phyloP scores from a whole-genome alignment of 352 stramenopile genomes.

The Pythium dissotocum region DNA sequence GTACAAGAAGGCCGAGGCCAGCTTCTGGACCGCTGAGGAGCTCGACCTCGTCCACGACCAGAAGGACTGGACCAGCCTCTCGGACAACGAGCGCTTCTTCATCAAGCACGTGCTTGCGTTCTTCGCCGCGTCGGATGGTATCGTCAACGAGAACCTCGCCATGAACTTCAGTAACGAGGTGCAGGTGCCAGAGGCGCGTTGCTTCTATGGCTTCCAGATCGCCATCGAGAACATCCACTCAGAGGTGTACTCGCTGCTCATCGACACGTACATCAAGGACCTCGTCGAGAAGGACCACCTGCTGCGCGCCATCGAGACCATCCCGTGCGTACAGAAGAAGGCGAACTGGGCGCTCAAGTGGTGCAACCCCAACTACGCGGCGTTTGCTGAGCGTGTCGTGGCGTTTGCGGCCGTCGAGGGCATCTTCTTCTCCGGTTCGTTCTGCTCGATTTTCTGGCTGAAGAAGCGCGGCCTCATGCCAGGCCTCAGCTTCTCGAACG shows the following conservation, averaged over 20 bases:
- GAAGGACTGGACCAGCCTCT: slow-evolving; percentile 94
- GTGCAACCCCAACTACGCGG: slow-evolving; percentile 92
- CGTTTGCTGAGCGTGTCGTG: slow-evolving; percentile 96
- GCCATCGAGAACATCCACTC: slow-evolving; percentile 99
- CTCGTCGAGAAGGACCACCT: slow-evolving; percentile 91
- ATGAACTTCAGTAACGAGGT: slow-evolving; percentile 99
- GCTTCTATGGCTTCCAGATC: slow-evolving; percentile 99
- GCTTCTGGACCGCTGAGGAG: slow-evolving; percentile 99
- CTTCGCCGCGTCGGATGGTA: slow-evolving; percentile 98
- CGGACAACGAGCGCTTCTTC: slow-evolving; percentile 96
- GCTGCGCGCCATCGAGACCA: slow-evolving; percentile 97
- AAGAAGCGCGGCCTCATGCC: slow-evolving; percentile 99
- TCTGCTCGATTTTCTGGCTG: slow-evolving; percentile 99
- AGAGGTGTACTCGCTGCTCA: slow-evolving; percentile 99
- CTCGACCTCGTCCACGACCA: slow-evolving; percentile 96
- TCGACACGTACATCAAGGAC: slow-evolving; percentile 99
- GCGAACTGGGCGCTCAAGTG: slow-evolving; percentile 96
- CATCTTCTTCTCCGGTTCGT: slow-evolving; percentile 99
- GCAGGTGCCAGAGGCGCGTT: slow-evolving; percentile 95
- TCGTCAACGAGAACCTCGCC: slow-evolving; percentile 99
- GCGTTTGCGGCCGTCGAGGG: slow-evolving; percentile 98
- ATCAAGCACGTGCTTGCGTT: slow-evolving; percentile 98
- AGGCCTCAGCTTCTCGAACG: slow-evolving; percentile 98
- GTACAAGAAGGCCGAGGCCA: slow-evolving; percentile 99
- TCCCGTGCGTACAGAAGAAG: slow-evolving; percentile 97